Percentiles rank a stretch among this genome's conserved stretches.
phyloP scores from a whole-genome alignment of 2,329 filamentous ascomycete species.

The Fusarium keratoplasticum region DNA sequence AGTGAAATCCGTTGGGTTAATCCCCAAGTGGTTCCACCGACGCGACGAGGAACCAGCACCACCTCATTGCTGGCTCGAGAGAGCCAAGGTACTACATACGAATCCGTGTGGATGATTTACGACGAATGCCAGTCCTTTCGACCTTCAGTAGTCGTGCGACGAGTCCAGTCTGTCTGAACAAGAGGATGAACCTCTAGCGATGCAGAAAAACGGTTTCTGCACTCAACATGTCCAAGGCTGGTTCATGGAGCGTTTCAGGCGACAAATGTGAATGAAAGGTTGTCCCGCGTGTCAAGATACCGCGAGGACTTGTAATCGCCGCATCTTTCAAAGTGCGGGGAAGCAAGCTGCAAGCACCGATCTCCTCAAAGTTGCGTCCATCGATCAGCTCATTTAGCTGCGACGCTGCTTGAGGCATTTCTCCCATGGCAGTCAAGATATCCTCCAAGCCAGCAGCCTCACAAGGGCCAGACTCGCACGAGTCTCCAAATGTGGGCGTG shows the following conservation, averaged over 20 bases:
- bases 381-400: not conserved
- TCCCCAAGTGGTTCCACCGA: constrained; percentile 37
- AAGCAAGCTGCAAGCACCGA: not conserved
- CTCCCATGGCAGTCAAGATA: not conserved
- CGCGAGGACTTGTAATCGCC: constrained; percentile 13
- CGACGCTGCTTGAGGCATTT: not conserved
- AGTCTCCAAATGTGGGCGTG: not conserved
- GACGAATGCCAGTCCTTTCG: constrained; percentile 35
- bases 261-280: not conserved
- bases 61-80: constrained; percentile 25
- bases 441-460: not conserved
- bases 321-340: not conserved
- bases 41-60: constrained; percentile 26
- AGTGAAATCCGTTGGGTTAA: constrained; percentile 37
- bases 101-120: constrained; percentile 53
- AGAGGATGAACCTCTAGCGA: constrained; percentile 1
- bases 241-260: not conserved
- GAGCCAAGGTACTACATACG: constrained; percentile 50
- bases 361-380: not conserved
- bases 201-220: not conserved
- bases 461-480: constrained; percentile 1
- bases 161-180: not conserved
- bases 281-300: not conserved
- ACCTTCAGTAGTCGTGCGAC: constrained; percentile 14
- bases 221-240: not conserved